Conservation (phyloP, 768 basidiomycete genomes). For the Strobilomyces echinocephalus region DNA sequence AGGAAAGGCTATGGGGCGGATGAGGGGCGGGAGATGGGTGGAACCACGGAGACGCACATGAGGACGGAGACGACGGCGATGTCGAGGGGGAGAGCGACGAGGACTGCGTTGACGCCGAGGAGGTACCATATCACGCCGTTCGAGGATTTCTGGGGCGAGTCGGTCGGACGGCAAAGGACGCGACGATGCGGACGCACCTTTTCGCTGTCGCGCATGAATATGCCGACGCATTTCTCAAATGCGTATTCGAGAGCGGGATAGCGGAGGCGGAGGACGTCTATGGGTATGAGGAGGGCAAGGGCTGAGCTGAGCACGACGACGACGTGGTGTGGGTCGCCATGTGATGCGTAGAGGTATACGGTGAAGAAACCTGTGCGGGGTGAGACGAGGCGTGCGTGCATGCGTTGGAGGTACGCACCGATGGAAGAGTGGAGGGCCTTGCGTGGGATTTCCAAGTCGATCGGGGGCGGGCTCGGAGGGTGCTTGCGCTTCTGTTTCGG, state of each 20-base stretch:
- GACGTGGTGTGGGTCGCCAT: conserved; percentile 47
- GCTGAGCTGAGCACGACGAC: conserved; percentile 59
- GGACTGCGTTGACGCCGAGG: conserved; percentile 74
- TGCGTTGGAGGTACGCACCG: conserved; percentile 45
- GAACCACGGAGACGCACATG: conserved; percentile 51
- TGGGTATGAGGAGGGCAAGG: conserved; percentile 63
- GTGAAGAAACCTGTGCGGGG: conserved; percentile 53
- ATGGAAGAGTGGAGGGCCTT: conserved; percentile 87
- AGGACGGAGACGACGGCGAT: conserved; percentile 86
- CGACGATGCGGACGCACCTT: conserved; percentile 39
- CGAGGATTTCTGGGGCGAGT: conserved; percentile 23
- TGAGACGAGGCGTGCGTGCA: background rate
- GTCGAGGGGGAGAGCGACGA: conserved; percentile 75
- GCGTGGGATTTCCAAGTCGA: conserved; percentile 89
- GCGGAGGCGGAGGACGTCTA: conserved; percentile 70
- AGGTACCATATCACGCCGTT: conserved; percentile 92
- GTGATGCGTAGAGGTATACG: conserved; percentile 50
- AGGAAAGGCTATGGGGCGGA: conserved; percentile 62
- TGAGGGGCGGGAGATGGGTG: background rate
- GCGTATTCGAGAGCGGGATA: conserved; percentile 58
- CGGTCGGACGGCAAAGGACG: too few relatives aligned
- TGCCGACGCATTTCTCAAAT: conserved; percentile 70
- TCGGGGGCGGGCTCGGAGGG: conserved; percentile 8
- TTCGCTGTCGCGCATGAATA: conserved; percentile 89
- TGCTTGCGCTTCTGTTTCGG: conserved; percentile 23